phyloP scores from a whole-genome alignment of 1,284 basidiomycete genomes.

The Anthracocystis setariae region DNA sequence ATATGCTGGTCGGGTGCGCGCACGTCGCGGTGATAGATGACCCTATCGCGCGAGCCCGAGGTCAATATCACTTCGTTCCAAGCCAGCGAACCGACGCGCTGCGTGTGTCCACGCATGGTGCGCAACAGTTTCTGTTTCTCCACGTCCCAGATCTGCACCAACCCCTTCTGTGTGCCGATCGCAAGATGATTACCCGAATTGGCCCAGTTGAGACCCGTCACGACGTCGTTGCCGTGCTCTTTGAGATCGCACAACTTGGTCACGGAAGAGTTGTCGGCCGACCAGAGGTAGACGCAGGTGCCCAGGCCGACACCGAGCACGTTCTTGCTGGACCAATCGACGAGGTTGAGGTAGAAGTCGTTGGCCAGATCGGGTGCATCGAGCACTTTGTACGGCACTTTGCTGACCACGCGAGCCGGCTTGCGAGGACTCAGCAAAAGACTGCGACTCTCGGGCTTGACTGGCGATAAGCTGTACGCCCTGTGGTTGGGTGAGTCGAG shows the following conservation, averaged over 20 bases:
- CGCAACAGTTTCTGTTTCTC: conserved; percentile 79
- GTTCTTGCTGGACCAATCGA: conserved; percentile 96
- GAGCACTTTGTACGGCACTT: conserved; percentile 95
- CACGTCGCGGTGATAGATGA: conserved; percentile 91
- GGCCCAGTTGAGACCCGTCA: conserved; percentile 74
- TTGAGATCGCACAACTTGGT: conserved; percentile 87
- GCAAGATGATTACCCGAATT: conserved; percentile 75
- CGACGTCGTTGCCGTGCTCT: conserved; percentile 68
- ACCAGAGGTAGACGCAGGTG: conserved; percentile 94
- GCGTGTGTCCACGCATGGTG: conserved; percentile 83
- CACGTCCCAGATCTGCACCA: conserved; percentile 95
- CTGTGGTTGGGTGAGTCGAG: conserved; percentile 76
- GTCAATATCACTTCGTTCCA: conserved; percentile 91
- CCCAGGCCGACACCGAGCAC: conserved; percentile 92
- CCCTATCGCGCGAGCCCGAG: conserved; percentile 89
- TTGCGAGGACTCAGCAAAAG: conserved; percentile 87
- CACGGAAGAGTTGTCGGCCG: conserved; percentile 89
- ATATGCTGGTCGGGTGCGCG: conserved; percentile 79
- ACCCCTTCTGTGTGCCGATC: conserved; percentile 86
- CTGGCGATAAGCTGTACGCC: conserved; percentile 88
- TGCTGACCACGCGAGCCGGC: conserved; percentile 83
- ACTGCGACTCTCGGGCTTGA: conserved; percentile 82
- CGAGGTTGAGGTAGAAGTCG: conserved; percentile 97
- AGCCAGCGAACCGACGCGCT: conserved; percentile 89
- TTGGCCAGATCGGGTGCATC: conserved; percentile 93